Evolutionary conservation across 1,284 basidiomycete genomes (phyloP).

Genomic region (Ustilago trichophora): DNA sequence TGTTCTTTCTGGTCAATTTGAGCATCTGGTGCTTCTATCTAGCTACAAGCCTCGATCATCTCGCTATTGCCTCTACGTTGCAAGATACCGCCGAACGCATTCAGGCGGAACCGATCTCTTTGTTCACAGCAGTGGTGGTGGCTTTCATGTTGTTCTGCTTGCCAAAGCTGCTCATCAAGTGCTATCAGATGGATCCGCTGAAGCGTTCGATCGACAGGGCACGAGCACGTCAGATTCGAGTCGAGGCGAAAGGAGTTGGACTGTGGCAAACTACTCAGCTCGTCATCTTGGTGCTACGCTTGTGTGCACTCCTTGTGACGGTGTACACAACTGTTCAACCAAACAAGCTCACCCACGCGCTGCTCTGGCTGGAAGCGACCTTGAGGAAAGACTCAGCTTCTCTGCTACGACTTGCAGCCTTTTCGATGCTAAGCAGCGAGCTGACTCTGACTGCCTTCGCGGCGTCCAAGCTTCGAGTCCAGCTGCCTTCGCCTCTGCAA

Average conservation of each 20-base stretch:
- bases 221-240: constrained; percentile 14
- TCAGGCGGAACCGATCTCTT: not conserved
- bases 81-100: not conserved
- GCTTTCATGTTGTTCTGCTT: not conserved
- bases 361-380: not conserved
- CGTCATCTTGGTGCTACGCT: constrained; percentile 1
- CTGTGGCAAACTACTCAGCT: constrained; percentile 16
- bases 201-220: constrained; percentile 17
- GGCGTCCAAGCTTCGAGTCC: constrained; percentile 8
- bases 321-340: not conserved
- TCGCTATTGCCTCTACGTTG: not conserved
- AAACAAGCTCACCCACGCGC: not conserved
- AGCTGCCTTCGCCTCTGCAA: constrained; percentile 17
- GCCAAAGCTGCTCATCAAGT: constrained; percentile 1
- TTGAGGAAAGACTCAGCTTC: not conserved
- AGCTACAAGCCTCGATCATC: not conserved
- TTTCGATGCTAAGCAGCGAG: constrained; percentile 9
- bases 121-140: not conserved
- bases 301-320: not conserved
- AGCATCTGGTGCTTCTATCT: constrained; percentile 9
- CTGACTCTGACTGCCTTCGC: constrained; percentile 7
- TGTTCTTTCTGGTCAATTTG: constrained; percentile 8
- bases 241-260: constrained; percentile 3
- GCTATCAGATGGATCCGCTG: constrained; percentile 10
- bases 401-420: constrained; percentile 6